phyloP scores from a whole-genome alignment of 305 asterid genomes.

The Solanum aculeatissimum region DNA sequence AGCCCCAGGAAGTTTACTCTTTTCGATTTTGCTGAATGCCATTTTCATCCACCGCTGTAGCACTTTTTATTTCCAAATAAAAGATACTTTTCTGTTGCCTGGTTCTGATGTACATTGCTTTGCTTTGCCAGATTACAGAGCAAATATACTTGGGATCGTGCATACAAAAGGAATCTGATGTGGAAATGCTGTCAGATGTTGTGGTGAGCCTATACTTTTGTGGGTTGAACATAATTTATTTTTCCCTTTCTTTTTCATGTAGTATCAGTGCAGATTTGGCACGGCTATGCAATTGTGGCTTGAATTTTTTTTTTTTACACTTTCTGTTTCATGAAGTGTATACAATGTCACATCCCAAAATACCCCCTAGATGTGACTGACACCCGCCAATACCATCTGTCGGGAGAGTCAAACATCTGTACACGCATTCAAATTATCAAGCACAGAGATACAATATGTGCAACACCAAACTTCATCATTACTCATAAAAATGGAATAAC shows the following conservation, averaged over 20 bases:
- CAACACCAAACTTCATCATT: too few relatives aligned
- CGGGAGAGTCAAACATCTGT: too few relatives aligned
- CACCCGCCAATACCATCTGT: too few relatives aligned
- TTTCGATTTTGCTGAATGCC: background rate
- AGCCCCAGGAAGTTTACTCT: background rate
- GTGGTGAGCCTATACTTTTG: slow-evolving; percentile 36
- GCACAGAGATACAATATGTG: too few relatives aligned
- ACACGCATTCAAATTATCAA: too few relatives aligned
- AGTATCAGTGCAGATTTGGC: background rate
- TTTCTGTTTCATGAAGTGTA: background rate
- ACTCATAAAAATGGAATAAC: too few relatives aligned
- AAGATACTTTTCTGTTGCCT: background rate
- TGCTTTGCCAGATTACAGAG: slow-evolving; percentile 63
- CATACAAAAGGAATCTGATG: slow-evolving; percentile 72
- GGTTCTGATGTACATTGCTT: background rate
- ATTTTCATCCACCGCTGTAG: background rate
- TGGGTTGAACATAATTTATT: background rate
- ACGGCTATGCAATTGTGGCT: background rate
- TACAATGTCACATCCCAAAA: too few relatives aligned
- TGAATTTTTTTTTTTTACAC: background rate
- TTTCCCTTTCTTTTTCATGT: background rate
- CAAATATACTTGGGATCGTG: slow-evolving; percentile 93
- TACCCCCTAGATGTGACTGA: too few relatives aligned
- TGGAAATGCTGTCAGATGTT: slow-evolving; percentile 44
- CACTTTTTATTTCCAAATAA: background rate